These are phyloP conservation scores for Magnaporthiopsis poae DNA, from an alignment of 2,329 filamentous ascomycete genomes.

Conservation along the genomic window DNA sequence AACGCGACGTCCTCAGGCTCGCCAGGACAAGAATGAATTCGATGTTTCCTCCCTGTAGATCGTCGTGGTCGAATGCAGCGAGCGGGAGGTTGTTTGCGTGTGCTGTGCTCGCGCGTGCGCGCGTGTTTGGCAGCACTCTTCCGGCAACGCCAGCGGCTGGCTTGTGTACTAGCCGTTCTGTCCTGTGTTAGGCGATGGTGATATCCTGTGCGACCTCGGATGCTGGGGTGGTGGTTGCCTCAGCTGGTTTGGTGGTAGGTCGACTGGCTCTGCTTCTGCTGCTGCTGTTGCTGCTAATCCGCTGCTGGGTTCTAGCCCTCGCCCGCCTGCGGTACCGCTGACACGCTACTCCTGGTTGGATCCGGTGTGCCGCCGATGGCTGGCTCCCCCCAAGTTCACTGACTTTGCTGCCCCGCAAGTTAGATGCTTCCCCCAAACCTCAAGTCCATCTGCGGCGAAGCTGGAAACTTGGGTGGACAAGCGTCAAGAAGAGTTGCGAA, in stretches of 20 bases:
- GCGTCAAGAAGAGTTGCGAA: background rate
- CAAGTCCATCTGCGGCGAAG: background rate
- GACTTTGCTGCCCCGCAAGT: background rate
- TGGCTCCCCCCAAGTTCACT: conserved; percentile 3
- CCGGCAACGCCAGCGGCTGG: background rate
- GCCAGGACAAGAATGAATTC: background rate
- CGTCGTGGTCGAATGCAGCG: background rate
- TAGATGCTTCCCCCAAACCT: background rate
- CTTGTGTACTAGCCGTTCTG: background rate
- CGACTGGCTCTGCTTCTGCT: background rate
- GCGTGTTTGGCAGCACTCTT: background rate
- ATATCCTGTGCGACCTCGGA: conserved; percentile 1
- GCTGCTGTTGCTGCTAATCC: background rate
- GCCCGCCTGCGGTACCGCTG: background rate
- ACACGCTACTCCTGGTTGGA: background rate
- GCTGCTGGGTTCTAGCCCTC: background rate
- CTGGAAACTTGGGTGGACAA: background rate
- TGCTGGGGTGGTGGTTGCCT: background rate
- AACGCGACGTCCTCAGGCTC: background rate
- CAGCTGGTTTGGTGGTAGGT: background rate
- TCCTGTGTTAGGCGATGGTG: conserved; percentile 1
- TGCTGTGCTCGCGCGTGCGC: no score
- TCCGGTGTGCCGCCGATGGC: background rate
- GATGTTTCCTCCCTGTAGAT: background rate
- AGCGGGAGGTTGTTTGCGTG: background rate